Conservation (phyloP, 164 flowering plant genomes). For the Echeveria elegans region DNA sequence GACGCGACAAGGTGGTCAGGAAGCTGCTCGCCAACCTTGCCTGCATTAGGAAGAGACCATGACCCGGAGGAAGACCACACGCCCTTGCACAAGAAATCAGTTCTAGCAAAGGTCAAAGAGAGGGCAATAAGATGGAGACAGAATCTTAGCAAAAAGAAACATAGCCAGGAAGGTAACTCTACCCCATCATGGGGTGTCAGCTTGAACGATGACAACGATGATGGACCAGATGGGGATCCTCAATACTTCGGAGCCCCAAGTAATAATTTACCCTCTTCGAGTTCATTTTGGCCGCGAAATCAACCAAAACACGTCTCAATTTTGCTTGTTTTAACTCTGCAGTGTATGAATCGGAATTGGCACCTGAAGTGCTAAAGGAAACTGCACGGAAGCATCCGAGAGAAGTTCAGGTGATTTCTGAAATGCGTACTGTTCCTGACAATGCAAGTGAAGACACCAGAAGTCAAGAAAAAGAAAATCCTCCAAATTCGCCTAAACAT, state of each 20-base stretch:
- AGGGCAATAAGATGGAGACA: slow-evolving; percentile 50
- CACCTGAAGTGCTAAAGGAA: slow-evolving; percentile 39
- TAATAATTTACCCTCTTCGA: slow-evolving; percentile 14
- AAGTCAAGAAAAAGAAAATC: slow-evolving; percentile 10
- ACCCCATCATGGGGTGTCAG: slow-evolving; percentile 49
- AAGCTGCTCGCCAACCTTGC: neutral
- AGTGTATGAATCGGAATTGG: slow-evolving; percentile 79
- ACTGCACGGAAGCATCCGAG: slow-evolving; percentile 37
- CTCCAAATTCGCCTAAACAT: neutral
- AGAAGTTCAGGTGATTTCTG: slow-evolving; percentile 23
- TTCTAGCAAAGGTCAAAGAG: slow-evolving; percentile 57
- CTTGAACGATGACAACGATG: slow-evolving; percentile 27
- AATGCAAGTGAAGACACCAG: slow-evolving; percentile 5
- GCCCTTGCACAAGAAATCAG: slow-evolving; percentile 47
- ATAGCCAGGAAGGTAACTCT: slow-evolving; percentile 20
- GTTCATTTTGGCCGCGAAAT: neutral
- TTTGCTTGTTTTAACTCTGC: slow-evolving; percentile 5
- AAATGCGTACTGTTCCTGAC: slow-evolving; percentile 27
- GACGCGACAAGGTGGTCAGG: slow-evolving; percentile 22
- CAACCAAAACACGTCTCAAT: neutral
- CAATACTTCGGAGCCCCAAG: slow-evolving; percentile 74
- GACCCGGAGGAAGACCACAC: slow-evolving; percentile 37
- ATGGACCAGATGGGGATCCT: slow-evolving; percentile 34
- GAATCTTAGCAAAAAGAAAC: slow-evolving; percentile 44
- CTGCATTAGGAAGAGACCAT: slow-evolving; percentile 13